Percentiles rank a stretch among this genome's conserved stretches.
phyloP scores from a whole-genome alignment of 768 basidiomycete species.

The Phlebiopsis flavidoalba region DNA sequence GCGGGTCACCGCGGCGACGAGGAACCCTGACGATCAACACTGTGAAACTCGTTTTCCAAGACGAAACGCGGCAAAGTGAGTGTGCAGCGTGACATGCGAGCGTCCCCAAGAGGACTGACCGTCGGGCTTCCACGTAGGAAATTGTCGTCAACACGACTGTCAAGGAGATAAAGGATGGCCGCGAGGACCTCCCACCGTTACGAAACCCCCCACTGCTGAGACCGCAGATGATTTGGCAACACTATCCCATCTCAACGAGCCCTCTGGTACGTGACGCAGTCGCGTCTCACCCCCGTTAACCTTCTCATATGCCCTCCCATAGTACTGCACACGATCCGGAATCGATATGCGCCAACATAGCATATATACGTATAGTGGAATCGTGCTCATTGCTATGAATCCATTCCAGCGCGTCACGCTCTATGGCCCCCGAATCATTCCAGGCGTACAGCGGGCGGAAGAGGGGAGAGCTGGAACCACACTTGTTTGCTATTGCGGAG shows the following conservation, averaged over 20 bases:
- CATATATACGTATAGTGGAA: slow-evolving; percentile 98
- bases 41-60: slow-evolving; percentile 80
- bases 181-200: slow-evolving; percentile 81
- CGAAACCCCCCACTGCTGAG: slow-evolving; percentile 94
- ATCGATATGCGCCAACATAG: slow-evolving; percentile 95
- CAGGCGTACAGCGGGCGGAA: slow-evolving; percentile 92
- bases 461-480: slow-evolving; percentile 94
- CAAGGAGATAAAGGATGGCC: slow-evolving; percentile 75
- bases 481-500: slow-evolving; percentile 98
- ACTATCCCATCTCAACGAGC: slow-evolving; percentile 96
- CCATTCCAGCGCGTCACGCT: slow-evolving; percentile 97
- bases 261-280: slow-evolving; percentile 63
- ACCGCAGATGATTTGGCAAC: slow-evolving; percentile 97
- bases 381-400: slow-evolving; percentile 97
- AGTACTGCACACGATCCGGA: slow-evolving; percentile 96
- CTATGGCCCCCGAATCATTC: slow-evolving; percentile 94
- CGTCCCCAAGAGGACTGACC: slow-evolving; percentile 1
- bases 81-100: not conserved
- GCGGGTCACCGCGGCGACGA: slow-evolving; percentile 58
- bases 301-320: not conserved
- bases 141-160: slow-evolving; percentile 71
- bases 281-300: not conserved
- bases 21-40: slow-evolving; percentile 62
- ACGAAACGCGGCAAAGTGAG: slow-evolving; percentile 89
- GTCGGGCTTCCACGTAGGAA: slow-evolving; percentile 45